A percentile compares a stretch with the other conserved stretches of the same genome.
Evolutionary conservation across 164 flowering plant genomes (phyloP).

Genomic region (Saururus chinensis): DNA sequence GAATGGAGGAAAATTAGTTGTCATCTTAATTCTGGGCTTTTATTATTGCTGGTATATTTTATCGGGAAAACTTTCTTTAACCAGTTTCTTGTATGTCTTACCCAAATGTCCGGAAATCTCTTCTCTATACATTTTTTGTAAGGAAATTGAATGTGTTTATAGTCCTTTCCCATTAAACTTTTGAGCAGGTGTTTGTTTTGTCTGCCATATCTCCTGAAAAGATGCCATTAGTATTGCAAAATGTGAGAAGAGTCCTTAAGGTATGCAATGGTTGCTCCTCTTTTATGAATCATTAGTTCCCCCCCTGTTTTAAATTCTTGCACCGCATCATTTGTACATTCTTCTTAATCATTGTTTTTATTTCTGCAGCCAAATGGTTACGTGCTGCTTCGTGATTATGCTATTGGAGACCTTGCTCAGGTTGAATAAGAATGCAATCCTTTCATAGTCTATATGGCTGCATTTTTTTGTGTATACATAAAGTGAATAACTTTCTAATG

Average conservation of each 20-base stretch:
- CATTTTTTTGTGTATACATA: not conserved
- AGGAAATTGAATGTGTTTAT: too few species aligned
- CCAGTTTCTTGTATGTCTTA: too few species aligned
- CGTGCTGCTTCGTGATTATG: constrained; percentile 91
- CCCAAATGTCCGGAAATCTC: too few species aligned
- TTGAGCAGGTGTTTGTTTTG: constrained; percentile 80
- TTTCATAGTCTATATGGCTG: not conserved
- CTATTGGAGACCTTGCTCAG: constrained; percentile 97
- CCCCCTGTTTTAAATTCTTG: not conserved
- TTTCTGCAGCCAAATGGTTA: constrained; percentile 74
- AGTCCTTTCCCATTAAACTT: constrained; percentile 22
- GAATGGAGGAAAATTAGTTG: too few species aligned
- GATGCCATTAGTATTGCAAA: constrained; percentile 75
- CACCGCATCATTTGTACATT: not conserved
- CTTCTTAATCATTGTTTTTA: not conserved
- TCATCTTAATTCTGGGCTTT: too few species aligned
- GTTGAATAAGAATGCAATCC: constrained; percentile 22
- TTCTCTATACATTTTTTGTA: too few species aligned
- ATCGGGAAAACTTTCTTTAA: too few species aligned
- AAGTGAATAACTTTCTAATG: not conserved
- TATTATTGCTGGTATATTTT: too few species aligned
- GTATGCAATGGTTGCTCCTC: constrained; percentile 17
- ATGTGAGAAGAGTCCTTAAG: constrained; percentile 71
- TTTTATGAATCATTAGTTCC: too few species aligned
- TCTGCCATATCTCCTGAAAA: constrained; percentile 98